A percentile compares a stretch with the other conserved stretches of the same genome.
These are phyloP conservation scores for Asterophora lycoperdoides DNA, from an alignment of 768 basidiomycete genomes.

Conservation along the genomic window DNA sequence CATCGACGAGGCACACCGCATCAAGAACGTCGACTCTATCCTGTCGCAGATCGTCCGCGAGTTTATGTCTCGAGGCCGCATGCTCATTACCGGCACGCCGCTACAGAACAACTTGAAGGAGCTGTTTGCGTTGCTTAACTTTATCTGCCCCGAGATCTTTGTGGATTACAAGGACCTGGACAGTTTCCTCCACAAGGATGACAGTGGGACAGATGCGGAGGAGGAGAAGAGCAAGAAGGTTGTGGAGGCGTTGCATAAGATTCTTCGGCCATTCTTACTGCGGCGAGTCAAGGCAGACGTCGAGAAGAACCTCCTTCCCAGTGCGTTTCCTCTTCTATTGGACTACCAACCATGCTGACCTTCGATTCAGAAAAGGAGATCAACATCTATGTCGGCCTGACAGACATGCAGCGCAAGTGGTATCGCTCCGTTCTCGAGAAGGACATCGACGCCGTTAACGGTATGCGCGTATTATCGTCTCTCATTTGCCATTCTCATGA, in stretches of 20 bases:
- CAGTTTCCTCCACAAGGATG: slow-evolving; percentile 89
- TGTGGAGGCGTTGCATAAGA: slow-evolving; percentile 96
- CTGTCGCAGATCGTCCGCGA: slow-evolving; percentile 91
- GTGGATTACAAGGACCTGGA: slow-evolving; percentile 90
- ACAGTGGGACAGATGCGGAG: slow-evolving; percentile 58
- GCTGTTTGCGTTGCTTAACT: slow-evolving; percentile 87
- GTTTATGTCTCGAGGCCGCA: slow-evolving; percentile 82
- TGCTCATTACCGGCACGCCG: slow-evolving; percentile 96
- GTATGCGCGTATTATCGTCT: slow-evolving; percentile 32
- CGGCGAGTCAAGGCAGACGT: slow-evolving; percentile 95
- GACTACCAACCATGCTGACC: slow-evolving; percentile 1
- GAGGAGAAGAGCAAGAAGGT: slow-evolving; percentile 88
- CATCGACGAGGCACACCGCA: slow-evolving; percentile 98
- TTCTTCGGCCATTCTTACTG: slow-evolving; percentile 90
- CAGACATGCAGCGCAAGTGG: slow-evolving; percentile 98
- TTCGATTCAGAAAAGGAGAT: slow-evolving; percentile 82
- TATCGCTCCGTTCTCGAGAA: slow-evolving; percentile 95
- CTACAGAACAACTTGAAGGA: slow-evolving; percentile 97
- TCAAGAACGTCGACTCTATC: slow-evolving; percentile 98
- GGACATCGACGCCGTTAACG: slow-evolving; percentile 98
- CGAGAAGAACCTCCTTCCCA: slow-evolving; percentile 92
- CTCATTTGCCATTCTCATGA: neutral
- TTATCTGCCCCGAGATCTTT: slow-evolving; percentile 96
- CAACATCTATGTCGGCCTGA: slow-evolving; percentile 95
- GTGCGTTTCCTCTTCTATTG: slow-evolving; percentile 34